Evolutionary conservation across 2,329 filamentous ascomycete genomes (phyloP).

Genomic region (Aspergillus fumigatus): DNA sequence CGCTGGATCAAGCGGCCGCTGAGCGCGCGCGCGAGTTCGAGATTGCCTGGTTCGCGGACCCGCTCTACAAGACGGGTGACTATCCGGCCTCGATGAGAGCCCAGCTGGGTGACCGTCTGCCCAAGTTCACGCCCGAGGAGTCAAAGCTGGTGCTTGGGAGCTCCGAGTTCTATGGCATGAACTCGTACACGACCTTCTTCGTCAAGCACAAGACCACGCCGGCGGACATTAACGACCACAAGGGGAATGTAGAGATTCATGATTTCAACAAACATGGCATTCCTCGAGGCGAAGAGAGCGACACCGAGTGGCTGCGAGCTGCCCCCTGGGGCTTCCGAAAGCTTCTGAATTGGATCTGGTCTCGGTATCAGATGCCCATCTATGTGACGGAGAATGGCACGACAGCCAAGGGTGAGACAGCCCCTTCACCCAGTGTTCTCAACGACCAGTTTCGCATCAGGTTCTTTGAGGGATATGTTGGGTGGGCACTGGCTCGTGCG

Average conservation of each 20-base stretch:
- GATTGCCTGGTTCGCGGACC: slow-evolving; percentile 78
- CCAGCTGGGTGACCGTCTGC: slow-evolving; percentile 72
- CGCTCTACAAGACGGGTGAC: slow-evolving; percentile 67
- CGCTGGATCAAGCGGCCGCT: slow-evolving; percentile 64
- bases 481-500: slow-evolving; percentile 58
- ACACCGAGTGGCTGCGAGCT: slow-evolving; percentile 71
- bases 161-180: slow-evolving; percentile 87
- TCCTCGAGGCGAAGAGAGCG: slow-evolving; percentile 70
- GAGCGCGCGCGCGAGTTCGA: slow-evolving; percentile 75
- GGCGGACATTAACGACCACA: slow-evolving; percentile 55
- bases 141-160: slow-evolving; percentile 64
- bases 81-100: slow-evolving; percentile 74
- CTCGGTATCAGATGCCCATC: slow-evolving; percentile 68
- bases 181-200: slow-evolving; percentile 81
- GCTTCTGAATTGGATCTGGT: slow-evolving; percentile 66
- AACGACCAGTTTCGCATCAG: slow-evolving; percentile 71
- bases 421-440: slow-evolving; percentile 62
- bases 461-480: slow-evolving; percentile 71
- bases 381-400: slow-evolving; percentile 83
- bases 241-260: slow-evolving; percentile 66
- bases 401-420: slow-evolving; percentile 71
- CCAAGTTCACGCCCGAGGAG: slow-evolving; percentile 67
- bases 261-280: slow-evolving; percentile 65
- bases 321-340: slow-evolving; percentile 68
- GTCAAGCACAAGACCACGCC: slow-evolving; percentile 63